Conservation (phyloP, 176 grass and related monocot genomes). For the Puccinellia tenuiflora region DNA sequence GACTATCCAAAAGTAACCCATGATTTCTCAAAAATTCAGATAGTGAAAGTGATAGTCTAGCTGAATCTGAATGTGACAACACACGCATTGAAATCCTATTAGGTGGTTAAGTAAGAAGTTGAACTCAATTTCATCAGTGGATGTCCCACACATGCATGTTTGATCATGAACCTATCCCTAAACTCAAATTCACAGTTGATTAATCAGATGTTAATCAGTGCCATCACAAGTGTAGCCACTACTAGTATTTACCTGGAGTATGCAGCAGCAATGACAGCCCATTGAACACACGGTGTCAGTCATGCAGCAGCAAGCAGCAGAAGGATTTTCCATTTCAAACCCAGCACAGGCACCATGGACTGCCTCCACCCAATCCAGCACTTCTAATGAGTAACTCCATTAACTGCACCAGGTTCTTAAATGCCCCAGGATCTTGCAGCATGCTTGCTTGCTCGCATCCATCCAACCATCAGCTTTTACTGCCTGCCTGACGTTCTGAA, state of each 20-base stretch:
- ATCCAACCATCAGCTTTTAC: constrained; percentile 33
- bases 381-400: constrained; percentile 27
- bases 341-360: constrained; percentile 17
- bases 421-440: constrained; percentile 22
- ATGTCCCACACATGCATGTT: neutral
- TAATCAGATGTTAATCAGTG: constrained; percentile 3
- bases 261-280: constrained; percentile 24
- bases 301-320: neutral
- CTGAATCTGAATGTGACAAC: constrained; percentile 14
- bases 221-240: neutral
- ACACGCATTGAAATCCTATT: neutral
- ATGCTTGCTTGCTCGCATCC: constrained; percentile 5
- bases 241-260: neutral
- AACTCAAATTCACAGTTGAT: neutral
- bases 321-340: constrained; percentile 37
- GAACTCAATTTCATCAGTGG: constrained; percentile 7
- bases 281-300: constrained; percentile 22
- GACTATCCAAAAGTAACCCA: constrained; percentile 16
- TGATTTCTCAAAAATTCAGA: constrained; percentile 16
- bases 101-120: neutral
- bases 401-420: constrained; percentile 42
- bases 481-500: constrained; percentile 40
- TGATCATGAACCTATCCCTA: constrained; percentile 18
- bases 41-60: neutral
- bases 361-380: neutral